A percentile compares a stretch with the other conserved stretches of the same genome.
phyloP scores from a whole-genome alignment of 2,329 filamentous ascomycete species.

The Penicillium vulpinum region DNA sequence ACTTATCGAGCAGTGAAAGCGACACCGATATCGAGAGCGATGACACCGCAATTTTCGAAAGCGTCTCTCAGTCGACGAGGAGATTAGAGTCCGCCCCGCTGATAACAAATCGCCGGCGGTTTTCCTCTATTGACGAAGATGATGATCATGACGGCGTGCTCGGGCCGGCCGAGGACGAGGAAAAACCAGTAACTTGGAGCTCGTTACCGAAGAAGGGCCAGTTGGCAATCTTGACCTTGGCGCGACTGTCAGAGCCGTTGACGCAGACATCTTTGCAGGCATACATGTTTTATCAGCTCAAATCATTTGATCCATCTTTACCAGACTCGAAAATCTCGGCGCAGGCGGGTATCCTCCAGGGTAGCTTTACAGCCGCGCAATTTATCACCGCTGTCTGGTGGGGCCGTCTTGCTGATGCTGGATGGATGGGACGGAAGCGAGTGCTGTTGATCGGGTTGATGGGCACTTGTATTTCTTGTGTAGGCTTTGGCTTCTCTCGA shows the following conservation, averaged over 20 bases:
- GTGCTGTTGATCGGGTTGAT: slow-evolving; percentile 75
- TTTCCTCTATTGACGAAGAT: slow-evolving; percentile 18
- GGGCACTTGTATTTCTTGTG: slow-evolving; percentile 65
- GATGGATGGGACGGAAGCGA: slow-evolving; percentile 69
- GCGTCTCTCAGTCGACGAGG: slow-evolving; percentile 5
- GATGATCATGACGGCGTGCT: slow-evolving; percentile 15
- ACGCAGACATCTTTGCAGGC: slow-evolving; percentile 75
- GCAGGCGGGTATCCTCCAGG: slow-evolving; percentile 75
- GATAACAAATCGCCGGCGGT: slow-evolving; percentile 11
- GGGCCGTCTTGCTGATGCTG: slow-evolving; percentile 69
- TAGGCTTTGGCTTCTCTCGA: slow-evolving; percentile 69
- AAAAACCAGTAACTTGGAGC: slow-evolving; percentile 64
- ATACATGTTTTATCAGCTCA: slow-evolving; percentile 88
- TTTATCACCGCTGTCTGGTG: slow-evolving; percentile 81
- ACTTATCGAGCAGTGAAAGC: slow-evolving; percentile 5
- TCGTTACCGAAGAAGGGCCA: slow-evolving; percentile 76
- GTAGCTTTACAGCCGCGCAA: slow-evolving; percentile 77
- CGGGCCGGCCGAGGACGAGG: slow-evolving; percentile 15
- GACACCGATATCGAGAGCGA: slow-evolving; percentile 21
- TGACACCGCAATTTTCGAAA: slow-evolving; percentile 20
- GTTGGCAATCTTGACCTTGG: slow-evolving; percentile 72
- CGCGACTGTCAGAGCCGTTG: slow-evolving; percentile 77
- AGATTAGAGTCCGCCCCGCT: slow-evolving; percentile 16
- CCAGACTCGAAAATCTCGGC: slow-evolving; percentile 66
- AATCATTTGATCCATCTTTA: slow-evolving; percentile 66